A percentile compares a stretch with the other conserved stretches of the same genome.
phyloP scores from a whole-genome alignment of 352 stramenopile genomes.

The Pythium periplocum region DNA sequence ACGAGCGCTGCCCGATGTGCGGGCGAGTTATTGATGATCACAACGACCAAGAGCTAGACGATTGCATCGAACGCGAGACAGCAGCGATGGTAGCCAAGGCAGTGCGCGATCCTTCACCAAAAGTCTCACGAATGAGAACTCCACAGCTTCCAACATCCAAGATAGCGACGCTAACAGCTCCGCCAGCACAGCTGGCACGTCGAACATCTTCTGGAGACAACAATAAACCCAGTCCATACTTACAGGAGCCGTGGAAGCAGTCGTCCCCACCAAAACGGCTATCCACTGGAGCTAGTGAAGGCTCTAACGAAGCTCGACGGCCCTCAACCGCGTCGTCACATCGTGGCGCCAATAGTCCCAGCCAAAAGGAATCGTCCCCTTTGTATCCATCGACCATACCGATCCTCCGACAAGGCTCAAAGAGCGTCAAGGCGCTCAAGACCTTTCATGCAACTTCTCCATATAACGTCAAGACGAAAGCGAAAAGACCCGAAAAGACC shows the following conservation, averaged over 20 bases:
- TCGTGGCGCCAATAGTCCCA: background rate
- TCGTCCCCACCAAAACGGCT: background rate
- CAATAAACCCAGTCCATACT: too few species aligned
- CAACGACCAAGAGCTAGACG: slow-evolving; percentile 46
- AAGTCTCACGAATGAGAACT: too few species aligned
- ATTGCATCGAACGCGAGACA: slow-evolving; percentile 52
- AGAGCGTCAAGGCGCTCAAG: slow-evolving; percentile 59
- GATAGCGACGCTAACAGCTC: too few species aligned
- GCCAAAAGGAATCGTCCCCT: slow-evolving; percentile 8
- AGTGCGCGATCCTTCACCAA: too few species aligned
- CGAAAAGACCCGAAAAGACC: background rate
- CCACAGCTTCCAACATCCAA: too few species aligned
- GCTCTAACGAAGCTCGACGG: background rate
- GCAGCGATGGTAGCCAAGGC: background rate
- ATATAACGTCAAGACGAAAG: slow-evolving; percentile 29
- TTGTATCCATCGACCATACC: slow-evolving; percentile 9
- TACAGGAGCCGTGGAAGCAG: background rate
- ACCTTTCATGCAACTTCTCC: slow-evolving; percentile 52
- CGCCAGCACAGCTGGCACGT: too few species aligned
- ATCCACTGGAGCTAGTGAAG: background rate
- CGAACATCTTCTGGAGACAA: too few species aligned
- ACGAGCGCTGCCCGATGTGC: slow-evolving; percentile 53
- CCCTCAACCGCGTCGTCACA: background rate
- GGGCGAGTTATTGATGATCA: slow-evolving; percentile 48
- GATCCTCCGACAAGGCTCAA: slow-evolving; percentile 58